Percentiles rank a stretch among this genome's conserved stretches.
phyloP scores from a whole-genome alignment of 345 rosid species.

The Gossypium herbaceum region DNA sequence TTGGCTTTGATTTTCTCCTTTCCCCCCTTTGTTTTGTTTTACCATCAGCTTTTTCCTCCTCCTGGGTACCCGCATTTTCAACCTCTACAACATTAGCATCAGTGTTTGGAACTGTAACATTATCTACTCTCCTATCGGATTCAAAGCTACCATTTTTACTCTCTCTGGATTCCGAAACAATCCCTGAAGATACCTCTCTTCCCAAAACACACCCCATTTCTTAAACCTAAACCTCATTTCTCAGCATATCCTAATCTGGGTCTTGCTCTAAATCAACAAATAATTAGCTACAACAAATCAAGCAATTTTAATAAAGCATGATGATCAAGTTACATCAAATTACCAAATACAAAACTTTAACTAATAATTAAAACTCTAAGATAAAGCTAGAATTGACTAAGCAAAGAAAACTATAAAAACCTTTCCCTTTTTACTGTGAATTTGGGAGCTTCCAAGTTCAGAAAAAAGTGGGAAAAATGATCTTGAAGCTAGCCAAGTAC shows the following conservation, averaged over 20 bases:
- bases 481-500: not conserved
- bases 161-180: constrained; percentile 54
- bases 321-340: constrained; percentile 2
- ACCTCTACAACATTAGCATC: constrained; percentile 40
- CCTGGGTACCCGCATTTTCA: constrained; percentile 43
- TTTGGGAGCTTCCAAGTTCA: not conserved
- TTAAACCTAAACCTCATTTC: constrained; percentile 54
- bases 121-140: constrained; percentile 39
- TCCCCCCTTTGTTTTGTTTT: constrained; percentile 58
- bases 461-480: not conserved
- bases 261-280: constrained; percentile 21
- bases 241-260: constrained; percentile 39
- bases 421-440: not conserved
- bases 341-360: not conserved
- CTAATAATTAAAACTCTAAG: constrained; percentile 3
- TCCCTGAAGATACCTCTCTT: constrained; percentile 57
- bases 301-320: not conserved
- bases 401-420: not conserved
- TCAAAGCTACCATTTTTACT: constrained; percentile 37
- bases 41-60: constrained; percentile 49
- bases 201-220: constrained; percentile 95
- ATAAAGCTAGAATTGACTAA: constrained; percentile 2
- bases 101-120: constrained; percentile 39
- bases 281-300: constrained; percentile 25
- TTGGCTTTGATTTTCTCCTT: constrained; percentile 61